Conservation (phyloP, 83 land plant genomes). For the Thuja plicata region DNA sequence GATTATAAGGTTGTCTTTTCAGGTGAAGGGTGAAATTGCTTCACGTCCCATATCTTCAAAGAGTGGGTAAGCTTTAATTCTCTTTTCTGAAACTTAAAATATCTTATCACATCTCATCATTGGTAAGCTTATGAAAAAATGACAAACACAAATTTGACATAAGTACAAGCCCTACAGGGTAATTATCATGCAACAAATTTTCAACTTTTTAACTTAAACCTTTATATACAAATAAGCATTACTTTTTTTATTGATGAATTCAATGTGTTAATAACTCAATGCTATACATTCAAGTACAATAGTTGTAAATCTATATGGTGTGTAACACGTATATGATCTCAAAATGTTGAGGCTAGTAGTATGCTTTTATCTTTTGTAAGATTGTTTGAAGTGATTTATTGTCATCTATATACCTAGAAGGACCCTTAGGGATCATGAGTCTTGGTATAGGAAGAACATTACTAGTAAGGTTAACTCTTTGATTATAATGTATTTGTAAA, state of each 20-base stretch:
- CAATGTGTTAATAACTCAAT: background rate
- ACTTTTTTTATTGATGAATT: background rate
- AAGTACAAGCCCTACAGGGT: background rate
- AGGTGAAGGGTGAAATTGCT: slow-evolving; percentile 36
- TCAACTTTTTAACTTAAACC: background rate
- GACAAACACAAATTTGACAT: background rate
- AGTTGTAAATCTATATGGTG: background rate
- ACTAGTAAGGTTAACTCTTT: too few species aligned
- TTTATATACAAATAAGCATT: background rate
- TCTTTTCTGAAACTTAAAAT: background rate
- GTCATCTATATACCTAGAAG: background rate
- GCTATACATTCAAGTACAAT: background rate
- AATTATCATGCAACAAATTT: background rate
- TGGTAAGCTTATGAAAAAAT: background rate
- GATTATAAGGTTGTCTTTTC: background rate
- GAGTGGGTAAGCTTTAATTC: slow-evolving; percentile 38
- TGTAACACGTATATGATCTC: background rate
- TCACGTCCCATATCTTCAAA: slow-evolving; percentile 33
- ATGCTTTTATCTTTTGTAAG: background rate
- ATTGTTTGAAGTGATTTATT: background rate
- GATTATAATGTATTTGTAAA: background rate
- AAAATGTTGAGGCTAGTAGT: background rate
- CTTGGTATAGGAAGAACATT: too few species aligned
- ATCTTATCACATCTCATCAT: background rate
- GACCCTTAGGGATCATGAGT: too few species aligned